Conservation (phyloP, 768 basidiomycete genomes). For the Auricularia sp. region DNA sequence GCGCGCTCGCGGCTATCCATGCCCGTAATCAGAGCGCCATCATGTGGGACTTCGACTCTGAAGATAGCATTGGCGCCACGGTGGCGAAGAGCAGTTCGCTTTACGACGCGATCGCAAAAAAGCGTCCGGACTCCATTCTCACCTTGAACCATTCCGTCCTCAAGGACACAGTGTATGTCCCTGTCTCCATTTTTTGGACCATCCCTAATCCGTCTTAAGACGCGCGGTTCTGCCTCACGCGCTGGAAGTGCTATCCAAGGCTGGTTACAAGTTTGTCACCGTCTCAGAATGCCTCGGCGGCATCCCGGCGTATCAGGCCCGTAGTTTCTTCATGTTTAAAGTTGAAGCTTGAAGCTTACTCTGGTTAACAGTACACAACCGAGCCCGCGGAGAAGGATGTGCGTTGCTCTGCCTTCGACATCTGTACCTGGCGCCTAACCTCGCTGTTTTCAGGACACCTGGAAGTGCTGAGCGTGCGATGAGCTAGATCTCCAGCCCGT, state of each 20-base stretch:
- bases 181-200: background rate
- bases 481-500: too few species aligned
- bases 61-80: constrained; percentile 11
- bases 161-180: constrained; percentile 11
- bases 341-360: background rate
- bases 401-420: too few species aligned
- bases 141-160: constrained; percentile 19
- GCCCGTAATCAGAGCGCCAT: constrained; percentile 12
- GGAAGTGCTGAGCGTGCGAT: too few species aligned
- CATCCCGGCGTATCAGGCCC: background rate
- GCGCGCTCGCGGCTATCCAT: constrained; percentile 24
- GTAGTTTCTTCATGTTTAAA: background rate
- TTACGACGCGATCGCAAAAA: constrained; percentile 9
- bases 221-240: constrained; percentile 14
- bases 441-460: too few species aligned
- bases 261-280: constrained; percentile 18
- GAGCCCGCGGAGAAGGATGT: too few species aligned
- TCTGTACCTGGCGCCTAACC: too few species aligned
- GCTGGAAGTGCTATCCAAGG: constrained; percentile 10
- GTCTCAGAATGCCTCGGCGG: constrained; percentile 18
- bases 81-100: constrained; percentile 4
- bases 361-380: background rate
- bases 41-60: constrained; percentile 14
- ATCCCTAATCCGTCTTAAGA: background rate
- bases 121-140: constrained; percentile 12